These are phyloP conservation scores for Aspergillus sp. DNA, from an alignment of 2,329 filamentous ascomycete species.

Conservation along the genomic window DNA sequence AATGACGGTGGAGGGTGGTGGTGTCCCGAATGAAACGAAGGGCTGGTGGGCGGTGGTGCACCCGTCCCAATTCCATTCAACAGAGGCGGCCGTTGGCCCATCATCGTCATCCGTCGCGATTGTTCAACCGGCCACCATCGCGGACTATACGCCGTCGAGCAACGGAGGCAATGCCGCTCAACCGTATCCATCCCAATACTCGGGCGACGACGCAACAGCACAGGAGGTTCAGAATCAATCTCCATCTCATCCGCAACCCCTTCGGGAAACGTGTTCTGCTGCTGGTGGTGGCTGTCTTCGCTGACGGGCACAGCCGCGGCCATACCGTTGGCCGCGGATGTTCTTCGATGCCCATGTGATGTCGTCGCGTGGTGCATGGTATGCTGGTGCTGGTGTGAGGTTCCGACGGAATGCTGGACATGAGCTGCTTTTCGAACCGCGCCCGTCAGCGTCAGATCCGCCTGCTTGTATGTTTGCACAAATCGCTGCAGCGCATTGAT, in stretches of 20 bases:
- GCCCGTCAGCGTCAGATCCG: constrained; percentile 79
- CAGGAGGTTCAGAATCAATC: constrained; percentile 21
- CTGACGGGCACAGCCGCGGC: constrained; percentile 13
- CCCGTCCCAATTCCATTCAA: constrained; percentile 25
- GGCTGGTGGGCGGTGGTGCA: constrained; percentile 4
- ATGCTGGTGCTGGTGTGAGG: constrained; percentile 22
- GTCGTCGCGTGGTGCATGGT: constrained; percentile 2
- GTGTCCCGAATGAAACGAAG: constrained; percentile 20
- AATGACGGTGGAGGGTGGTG: constrained; percentile 13
- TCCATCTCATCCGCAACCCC: constrained; percentile 22
- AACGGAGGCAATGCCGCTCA: constrained; percentile 32
- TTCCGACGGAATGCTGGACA: constrained; percentile 34
- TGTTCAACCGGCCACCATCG: constrained; percentile 55
- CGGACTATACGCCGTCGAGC: constrained; percentile 34
- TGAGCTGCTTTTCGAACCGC: constrained; percentile 88
- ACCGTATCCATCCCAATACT: constrained; percentile 10
- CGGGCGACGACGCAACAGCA: constrained; percentile 6
- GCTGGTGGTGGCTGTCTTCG: constrained; percentile 13
- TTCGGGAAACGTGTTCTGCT: constrained; percentile 9
- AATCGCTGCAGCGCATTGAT: constrained; percentile 77
- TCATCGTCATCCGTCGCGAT: constrained; percentile 44
- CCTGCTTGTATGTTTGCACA: constrained; percentile 85
- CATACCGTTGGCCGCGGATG: constrained; percentile 45
- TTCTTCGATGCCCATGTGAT: constrained; percentile 38
- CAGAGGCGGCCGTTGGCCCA: constrained; percentile 39